These are phyloP conservation scores for Sugiyamaella paludigena DNA, from an alignment of 1,139 yeast species.

Conservation along the genomic window DNA sequence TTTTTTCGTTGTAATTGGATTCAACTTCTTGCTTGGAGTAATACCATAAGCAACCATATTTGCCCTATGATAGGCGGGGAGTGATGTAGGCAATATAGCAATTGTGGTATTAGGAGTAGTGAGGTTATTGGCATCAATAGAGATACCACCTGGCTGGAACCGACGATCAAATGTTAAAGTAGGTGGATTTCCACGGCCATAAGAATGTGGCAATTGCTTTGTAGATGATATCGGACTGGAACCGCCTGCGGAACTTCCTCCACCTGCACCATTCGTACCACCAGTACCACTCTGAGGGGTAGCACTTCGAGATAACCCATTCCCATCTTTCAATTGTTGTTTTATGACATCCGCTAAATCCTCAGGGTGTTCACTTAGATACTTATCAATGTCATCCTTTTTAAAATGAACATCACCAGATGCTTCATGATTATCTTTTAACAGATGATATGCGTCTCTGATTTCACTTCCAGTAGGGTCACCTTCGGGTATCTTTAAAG, in stretches of 20 bases:
- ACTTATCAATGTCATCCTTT: constrained; percentile 36
- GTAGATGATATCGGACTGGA: constrained; percentile 8
- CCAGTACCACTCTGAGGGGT: constrained; percentile 7
- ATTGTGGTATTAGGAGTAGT: constrained; percentile 57
- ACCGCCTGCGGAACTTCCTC: neutral
- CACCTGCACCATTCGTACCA: neutral
- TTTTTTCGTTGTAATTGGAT: constrained; percentile 76
- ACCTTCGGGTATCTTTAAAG: constrained; percentile 45
- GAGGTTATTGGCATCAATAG: constrained; percentile 30
- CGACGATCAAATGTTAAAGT: constrained; percentile 37
- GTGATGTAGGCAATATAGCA: constrained; percentile 87
- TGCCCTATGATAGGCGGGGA: constrained; percentile 93
- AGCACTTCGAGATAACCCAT: constrained; percentile 7
- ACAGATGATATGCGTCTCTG: constrained; percentile 84
- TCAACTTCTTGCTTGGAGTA: constrained; percentile 50
- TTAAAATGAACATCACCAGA: constrained; percentile 26
- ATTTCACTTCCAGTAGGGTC: constrained; percentile 61
- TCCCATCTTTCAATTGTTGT: neutral
- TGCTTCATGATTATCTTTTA: constrained; percentile 62
- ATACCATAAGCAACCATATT: constrained; percentile 64
- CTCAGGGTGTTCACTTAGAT: constrained; percentile 29
- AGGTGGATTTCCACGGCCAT: constrained; percentile 33
- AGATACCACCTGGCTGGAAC: constrained; percentile 36
- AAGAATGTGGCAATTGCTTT: constrained; percentile 3
- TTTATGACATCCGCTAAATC: constrained; percentile 5